phyloP scores from a whole-genome alignment of 129 eudicot species.

The Chrysanthemum lavandulifolium region DNA sequence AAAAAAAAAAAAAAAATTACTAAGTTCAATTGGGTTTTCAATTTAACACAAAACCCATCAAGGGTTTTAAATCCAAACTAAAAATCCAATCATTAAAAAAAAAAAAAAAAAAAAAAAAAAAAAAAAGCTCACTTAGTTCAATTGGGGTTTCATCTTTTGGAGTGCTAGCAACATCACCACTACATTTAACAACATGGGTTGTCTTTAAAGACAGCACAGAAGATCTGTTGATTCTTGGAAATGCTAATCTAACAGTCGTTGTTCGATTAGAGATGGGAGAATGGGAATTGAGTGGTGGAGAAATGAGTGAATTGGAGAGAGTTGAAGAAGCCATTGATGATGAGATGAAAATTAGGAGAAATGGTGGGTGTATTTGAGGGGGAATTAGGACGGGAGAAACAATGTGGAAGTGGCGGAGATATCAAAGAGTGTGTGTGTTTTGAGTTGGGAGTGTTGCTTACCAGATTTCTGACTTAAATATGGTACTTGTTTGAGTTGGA shows the following conservation, averaged over 20 bases:
- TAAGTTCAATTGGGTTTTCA: background rate
- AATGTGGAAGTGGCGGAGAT: conserved; percentile 4
- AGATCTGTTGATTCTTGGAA: conserved; percentile 45
- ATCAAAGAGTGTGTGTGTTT: no score
- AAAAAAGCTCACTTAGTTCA: background rate
- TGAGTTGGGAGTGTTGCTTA: conserved; percentile 8
- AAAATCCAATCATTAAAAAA: no score
- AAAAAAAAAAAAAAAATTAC: background rate
- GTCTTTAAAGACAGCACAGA: conserved; percentile 39
- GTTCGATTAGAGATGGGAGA: conserved; percentile 35
- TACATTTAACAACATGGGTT: background rate
- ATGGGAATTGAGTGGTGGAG: conserved; percentile 38
- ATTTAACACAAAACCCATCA: no score
- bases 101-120: background rate
- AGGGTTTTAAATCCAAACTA: no score
- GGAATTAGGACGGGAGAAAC: background rate
- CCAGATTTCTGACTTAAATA: no score
- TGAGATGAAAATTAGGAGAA: background rate
- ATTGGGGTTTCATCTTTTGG: conserved; percentile 6
- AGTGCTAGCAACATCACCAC: background rate
- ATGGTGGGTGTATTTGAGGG: conserved; percentile 24
- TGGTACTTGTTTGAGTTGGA: no score
- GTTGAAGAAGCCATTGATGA: conserved; percentile 75
- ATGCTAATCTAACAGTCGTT: conserved; percentile 26
- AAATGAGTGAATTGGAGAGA: conserved; percentile 53